Evolutionary conservation across 805 yeast genomes (phyloP).

Genomic region (Scheffersomyces coipomensis): DNA sequence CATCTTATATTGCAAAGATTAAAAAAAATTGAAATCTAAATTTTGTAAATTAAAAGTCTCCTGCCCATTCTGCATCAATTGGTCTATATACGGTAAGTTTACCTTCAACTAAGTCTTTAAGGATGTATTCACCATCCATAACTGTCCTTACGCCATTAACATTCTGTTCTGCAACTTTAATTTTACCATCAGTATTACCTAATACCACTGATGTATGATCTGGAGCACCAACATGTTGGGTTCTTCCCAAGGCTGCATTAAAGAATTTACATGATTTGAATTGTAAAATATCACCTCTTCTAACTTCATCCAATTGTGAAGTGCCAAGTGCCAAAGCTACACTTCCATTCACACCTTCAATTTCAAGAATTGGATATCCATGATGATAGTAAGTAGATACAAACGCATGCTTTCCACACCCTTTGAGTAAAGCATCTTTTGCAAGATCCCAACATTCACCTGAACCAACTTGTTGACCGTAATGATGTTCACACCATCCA

Average conservation of each 20-base stretch:
- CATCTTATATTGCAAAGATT: too few species aligned
- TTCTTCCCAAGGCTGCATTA: conserved; percentile 29
- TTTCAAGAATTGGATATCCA: conserved; percentile 41
- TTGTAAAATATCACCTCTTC: conserved; percentile 58
- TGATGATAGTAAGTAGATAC: conserved; percentile 47
- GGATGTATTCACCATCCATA: conserved; percentile 31
- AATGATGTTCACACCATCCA: conserved; percentile 50
- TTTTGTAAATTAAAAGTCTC: conserved; percentile 9
- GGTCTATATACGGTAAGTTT: conserved; percentile 47
- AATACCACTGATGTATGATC: conserved; percentile 48
- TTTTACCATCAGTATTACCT: conserved; percentile 21
- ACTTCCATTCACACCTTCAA: conserved; percentile 18
- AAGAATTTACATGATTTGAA: conserved; percentile 41
- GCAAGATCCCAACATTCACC: conserved; percentile 68
- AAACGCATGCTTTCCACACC: conserved; percentile 59
- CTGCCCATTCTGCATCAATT: conserved; percentile 45
- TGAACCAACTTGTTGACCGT: conserved; percentile 48
- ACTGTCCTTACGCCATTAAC: conserved; percentile 44
- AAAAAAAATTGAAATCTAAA: too few species aligned
- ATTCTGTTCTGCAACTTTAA: conserved; percentile 50
- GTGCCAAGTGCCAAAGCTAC: conserved; percentile 12
- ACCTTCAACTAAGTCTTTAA: conserved; percentile 42
- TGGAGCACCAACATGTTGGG: conserved; percentile 47
- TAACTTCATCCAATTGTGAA: conserved; percentile 37
- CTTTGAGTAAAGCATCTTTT: conserved; percentile 49